Base-by-base conservation (phyloP, 2,329 filamentous ascomycete genomes). In the Aphanoascus verrucosus region DNA sequence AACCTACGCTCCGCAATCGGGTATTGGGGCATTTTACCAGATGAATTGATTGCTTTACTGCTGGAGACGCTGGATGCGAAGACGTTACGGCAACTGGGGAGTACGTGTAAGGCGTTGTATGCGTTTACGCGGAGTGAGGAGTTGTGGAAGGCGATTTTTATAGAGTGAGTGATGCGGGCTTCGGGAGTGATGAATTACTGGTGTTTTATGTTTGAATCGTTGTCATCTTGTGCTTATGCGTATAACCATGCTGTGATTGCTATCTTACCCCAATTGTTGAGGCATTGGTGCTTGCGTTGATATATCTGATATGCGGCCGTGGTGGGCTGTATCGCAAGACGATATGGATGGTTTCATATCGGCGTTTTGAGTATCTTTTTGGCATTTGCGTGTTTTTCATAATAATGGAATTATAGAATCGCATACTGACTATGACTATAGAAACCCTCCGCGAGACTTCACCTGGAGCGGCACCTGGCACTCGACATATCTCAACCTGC, bases 401-500 rank as follows among this genome's bases (percentile, higher is more conserved):
- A 19, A 23, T 6, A 15, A 34, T 42, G 6, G 7, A 19, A 7
- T 12, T 42, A 7, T 23, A 43, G 19, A 15, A 23, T 43, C 5
- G 5, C 19, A 20, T 38, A 31, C 43, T 56, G 41, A 56, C 5
- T 5, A 12, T 3, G 17, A 17, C 15, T 19, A 32, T 47, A 60
- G 58, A 44, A 49, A 52, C 31, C 42, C 49, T 2, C 55, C 52
- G 23, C 31, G 40, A 49, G 17, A 52, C 31, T 81, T 84, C 58
- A 70, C 72, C 55, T 96, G 90, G 91, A 80, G 76, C 62, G 87
- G 88, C 43, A 85, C 86, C 51, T 97, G 91, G 91, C 83, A 87
- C 60, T 81, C 83, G 31, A 94, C 89, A 0, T 80, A 84, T 61
- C 76, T 94, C 38, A 76, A 77, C 35, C 73, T 87, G 12, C 72